Percentiles rank a stretch among this genome's conserved stretches.
These are phyloP conservation scores for Linum trigynum DNA, from an alignment of 345 rosid species.

Conservation along the genomic window DNA sequence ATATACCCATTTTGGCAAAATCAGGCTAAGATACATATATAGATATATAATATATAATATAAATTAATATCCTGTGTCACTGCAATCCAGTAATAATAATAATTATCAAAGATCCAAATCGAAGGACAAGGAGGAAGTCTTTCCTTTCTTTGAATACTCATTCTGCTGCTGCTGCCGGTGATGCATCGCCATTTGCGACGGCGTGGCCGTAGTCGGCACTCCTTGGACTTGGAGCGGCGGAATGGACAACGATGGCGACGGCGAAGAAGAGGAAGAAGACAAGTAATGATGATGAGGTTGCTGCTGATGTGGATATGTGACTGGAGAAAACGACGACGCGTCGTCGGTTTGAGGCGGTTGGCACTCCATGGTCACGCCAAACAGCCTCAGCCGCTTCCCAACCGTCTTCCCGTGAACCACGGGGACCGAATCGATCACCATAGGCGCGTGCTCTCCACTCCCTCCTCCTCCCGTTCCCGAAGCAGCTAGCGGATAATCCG, in stretches of 20 bases:
- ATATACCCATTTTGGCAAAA: too few species aligned
- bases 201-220: neutral
- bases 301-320: conserved; percentile 13
- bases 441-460: conserved; percentile 21
- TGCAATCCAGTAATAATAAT: neutral
- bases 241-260: conserved; percentile 7
- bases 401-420: conserved; percentile 28
- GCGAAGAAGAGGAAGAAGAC: conserved; percentile 16
- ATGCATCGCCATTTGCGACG: neutral
- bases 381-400: conserved; percentile 47
- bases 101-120: conserved; percentile 45
- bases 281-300: conserved; percentile 3
- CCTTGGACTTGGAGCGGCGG: neutral
- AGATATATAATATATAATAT: too few species aligned
- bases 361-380: conserved; percentile 47
- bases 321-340: conserved; percentile 24
- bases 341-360: conserved; percentile 14
- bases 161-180: conserved; percentile 12
- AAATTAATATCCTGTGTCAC: too few species aligned
- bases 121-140: conserved; percentile 46
- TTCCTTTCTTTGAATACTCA: conserved; percentile 49
- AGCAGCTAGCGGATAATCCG: conserved; percentile 24
- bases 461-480: conserved; percentile 6
- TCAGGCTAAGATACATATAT: too few species aligned
- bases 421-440: conserved; percentile 55